Evolutionary conservation across 2,329 filamentous ascomycete genomes (phyloP).

Genomic region (Truncatella angustata): DNA sequence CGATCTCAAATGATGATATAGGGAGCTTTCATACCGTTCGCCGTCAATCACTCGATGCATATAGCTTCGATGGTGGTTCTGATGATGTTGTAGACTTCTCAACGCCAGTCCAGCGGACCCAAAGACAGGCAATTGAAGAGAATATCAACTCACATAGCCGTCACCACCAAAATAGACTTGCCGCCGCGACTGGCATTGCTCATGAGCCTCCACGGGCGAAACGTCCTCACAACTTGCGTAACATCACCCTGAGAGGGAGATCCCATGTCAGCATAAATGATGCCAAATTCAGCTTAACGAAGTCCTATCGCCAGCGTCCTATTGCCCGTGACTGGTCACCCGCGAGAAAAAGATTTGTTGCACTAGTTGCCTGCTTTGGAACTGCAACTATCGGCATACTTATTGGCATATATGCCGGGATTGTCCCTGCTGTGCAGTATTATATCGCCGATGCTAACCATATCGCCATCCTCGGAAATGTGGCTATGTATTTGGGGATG

Average conservation of each 20-base stretch:
- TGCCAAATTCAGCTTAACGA: conserved; percentile 48
- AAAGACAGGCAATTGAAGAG: background rate
- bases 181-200: conserved; percentile 5
- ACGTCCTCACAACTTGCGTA: conserved; percentile 21
- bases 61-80: conserved; percentile 28
- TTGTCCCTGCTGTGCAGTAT: conserved; percentile 78
- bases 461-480: conserved; percentile 69
- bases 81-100: conserved; percentile 26
- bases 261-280: conserved; percentile 55
- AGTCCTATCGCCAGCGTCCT: conserved; percentile 58
- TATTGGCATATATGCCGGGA: conserved; percentile 73
- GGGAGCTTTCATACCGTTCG: background rate
- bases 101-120: conserved; percentile 9
- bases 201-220: conserved; percentile 11
- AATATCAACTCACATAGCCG: background rate
- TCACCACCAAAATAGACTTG: background rate
- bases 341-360: conserved; percentile 65
- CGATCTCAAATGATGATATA: no score
- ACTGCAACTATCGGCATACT: conserved; percentile 70
- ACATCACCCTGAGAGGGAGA: conserved; percentile 44
- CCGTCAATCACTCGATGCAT: conserved; percentile 15
- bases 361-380: conserved; percentile 68
- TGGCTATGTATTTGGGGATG: conserved; percentile 68
- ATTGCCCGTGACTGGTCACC: conserved; percentile 72
- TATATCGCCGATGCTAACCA: conserved; percentile 69